phyloP scores from a whole-genome alignment of 371 early-diverging fungal species.

The Paraphysoderma sedebokerense region DNA sequence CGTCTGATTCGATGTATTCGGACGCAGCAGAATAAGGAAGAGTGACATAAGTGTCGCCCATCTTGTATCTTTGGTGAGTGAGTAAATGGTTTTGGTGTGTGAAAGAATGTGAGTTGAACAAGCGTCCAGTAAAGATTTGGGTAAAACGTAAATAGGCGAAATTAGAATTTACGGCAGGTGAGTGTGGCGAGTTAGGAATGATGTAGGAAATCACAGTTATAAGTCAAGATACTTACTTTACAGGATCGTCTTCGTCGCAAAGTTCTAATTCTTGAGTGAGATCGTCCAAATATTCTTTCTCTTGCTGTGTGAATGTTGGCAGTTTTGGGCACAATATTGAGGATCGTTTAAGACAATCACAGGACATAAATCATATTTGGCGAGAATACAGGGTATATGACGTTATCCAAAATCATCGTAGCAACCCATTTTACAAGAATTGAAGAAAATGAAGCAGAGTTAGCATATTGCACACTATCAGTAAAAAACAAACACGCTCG shows the following conservation, averaged over 20 bases:
- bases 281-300: slow-evolving; percentile 86
- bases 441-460: slow-evolving; percentile 1
- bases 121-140: background rate
- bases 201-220: background rate
- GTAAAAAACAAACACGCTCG: too few species aligned
- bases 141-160: background rate
- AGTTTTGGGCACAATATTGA: background rate
- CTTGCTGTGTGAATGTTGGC: slow-evolving; percentile 13
- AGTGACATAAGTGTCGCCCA: slow-evolving; percentile 77
- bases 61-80: slow-evolving; percentile 37
- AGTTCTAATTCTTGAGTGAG: slow-evolving; percentile 76
- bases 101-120: background rate
- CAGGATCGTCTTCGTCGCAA: slow-evolving; percentile 74
- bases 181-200: background rate
- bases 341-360: too few species aligned
- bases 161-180: background rate
- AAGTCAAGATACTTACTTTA: slow-evolving; percentile 17
- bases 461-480: background rate
- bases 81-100: background rate
- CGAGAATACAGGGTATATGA: too few species aligned
- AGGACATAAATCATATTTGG: too few species aligned
- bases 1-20: slow-evolving; percentile 45
- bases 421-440: too few species aligned
- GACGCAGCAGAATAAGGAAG: slow-evolving; percentile 54
- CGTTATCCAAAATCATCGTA: too few species aligned